Base-by-base conservation (phyloP, 345 rosid species). In the Pistacia integerrima region DNA sequence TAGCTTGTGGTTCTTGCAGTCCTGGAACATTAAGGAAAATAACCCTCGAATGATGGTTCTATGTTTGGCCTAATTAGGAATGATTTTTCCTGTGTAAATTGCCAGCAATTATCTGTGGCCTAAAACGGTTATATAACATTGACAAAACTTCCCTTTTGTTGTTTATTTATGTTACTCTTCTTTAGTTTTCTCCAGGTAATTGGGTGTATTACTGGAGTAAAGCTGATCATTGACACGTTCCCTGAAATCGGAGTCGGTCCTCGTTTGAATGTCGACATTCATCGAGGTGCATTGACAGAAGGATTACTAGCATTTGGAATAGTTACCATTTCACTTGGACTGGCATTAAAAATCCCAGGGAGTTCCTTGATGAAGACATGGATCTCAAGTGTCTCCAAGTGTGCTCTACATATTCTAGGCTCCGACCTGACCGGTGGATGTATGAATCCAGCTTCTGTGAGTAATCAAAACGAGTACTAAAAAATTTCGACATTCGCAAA, bases 371-470 rank as follows among this genome's bases (percentile, higher is more conserved):
- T 73, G 87, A 94, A 97, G 85, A 97, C 95, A 28, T 94, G 98
- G 99, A 97, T 97, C 69, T 67, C 90, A 46, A 97, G 99, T 70
- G 70, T 92, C 75, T 90, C 89, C 46, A 97, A 97, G 90, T 68
- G 92, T 64, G 75, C 98, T 76, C 98, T 97, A 78, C 95, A 94
- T 68, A 84, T 97, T 80, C 97, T 94, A 18, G 98, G 94, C 66
- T 89, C 97, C 75, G 98, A 94, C 82, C 83, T 97, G 0, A 94
- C 99, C 0, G 99, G 99, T 5, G 97, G 97, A 49, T 86, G 88
- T 73, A 94, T 94, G 98, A 97, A 97, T 80, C 98, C 99, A 2
- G 97, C 98, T 48, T 64, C 94, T 68, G 99, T 97, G 87, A 85
- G 96, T 82, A 75, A 41, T 25, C 25, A 25, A 25, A 25, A 25